Conservation (phyloP, 2,329 filamentous ascomycete species). For the Capronia epimyces region DNA sequence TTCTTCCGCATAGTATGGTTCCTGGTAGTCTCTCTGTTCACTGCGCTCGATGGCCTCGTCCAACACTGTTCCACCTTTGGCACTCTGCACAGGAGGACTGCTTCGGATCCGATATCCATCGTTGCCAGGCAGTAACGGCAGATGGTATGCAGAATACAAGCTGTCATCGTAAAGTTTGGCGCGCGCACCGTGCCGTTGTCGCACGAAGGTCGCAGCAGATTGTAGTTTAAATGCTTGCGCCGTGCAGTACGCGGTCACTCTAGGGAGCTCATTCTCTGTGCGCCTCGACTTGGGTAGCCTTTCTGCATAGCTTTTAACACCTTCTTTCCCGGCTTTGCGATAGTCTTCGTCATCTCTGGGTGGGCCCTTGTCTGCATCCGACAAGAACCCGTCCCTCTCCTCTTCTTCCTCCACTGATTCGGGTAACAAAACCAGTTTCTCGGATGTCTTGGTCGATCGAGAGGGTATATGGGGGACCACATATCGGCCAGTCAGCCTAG, state of each 20-base stretch:
- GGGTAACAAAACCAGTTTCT: slow-evolving; percentile 92
- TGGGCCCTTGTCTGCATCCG: slow-evolving; percentile 49
- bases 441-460: slow-evolving; percentile 86
- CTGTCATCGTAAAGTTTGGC: slow-evolving; percentile 98
- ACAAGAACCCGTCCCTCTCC: slow-evolving; percentile 56
- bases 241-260: slow-evolving; percentile 93
- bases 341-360: slow-evolving; percentile 53
- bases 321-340: slow-evolving; percentile 54
- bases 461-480: slow-evolving; percentile 64
- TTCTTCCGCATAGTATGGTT: slow-evolving; percentile 81
- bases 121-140: slow-evolving; percentile 76
- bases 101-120: slow-evolving; percentile 86
- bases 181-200: slow-evolving; percentile 79
- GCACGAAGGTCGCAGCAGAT: slow-evolving; percentile 80
- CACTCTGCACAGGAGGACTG: slow-evolving; percentile 84
- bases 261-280: slow-evolving; percentile 71
- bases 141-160: slow-evolving; percentile 88
- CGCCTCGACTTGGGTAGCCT: slow-evolving; percentile 81
- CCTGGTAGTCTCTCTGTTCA: slow-evolving; percentile 80
- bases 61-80: slow-evolving; percentile 84
- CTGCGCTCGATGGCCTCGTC: slow-evolving; percentile 95
- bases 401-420: slow-evolving; percentile 60
- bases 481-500: slow-evolving; percentile 53
- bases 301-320: slow-evolving; percentile 88
- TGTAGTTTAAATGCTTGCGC: slow-evolving; percentile 89